Percentiles rank a stretch among this genome's conserved stretches.
Conservation (phyloP, 495 filamentous ascomycete species). For the Recurvomyces mirabilis region DNA sequence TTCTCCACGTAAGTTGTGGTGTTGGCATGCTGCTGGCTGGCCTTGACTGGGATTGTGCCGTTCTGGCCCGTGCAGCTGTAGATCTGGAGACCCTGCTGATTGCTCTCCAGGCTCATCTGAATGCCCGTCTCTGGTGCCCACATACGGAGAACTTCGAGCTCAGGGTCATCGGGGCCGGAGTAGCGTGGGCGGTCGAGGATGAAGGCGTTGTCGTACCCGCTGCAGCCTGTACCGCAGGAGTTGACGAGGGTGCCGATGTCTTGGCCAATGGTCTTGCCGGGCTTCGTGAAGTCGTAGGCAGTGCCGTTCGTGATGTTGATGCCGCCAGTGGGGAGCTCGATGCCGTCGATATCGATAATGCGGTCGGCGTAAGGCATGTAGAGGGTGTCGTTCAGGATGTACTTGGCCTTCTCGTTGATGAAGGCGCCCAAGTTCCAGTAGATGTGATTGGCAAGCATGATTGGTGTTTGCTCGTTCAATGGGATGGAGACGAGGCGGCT, state of each 20-base stretch:
- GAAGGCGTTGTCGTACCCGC: slow-evolving; percentile 64
- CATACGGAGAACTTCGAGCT: slow-evolving; percentile 50
- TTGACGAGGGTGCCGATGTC: slow-evolving; percentile 48
- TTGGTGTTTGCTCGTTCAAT: slow-evolving; percentile 38
- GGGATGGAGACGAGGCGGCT: slow-evolving; percentile 19
- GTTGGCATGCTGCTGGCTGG: slow-evolving; percentile 40
- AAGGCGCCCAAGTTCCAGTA: slow-evolving; percentile 87
- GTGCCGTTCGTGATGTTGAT: slow-evolving; percentile 48
- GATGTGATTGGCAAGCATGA: slow-evolving; percentile 58
- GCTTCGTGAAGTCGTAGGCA: slow-evolving; percentile 58
- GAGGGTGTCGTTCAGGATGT: slow-evolving; percentile 53
- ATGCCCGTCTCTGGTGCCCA: slow-evolving; percentile 55
- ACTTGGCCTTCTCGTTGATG: slow-evolving; percentile 36
- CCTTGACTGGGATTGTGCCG: slow-evolving; percentile 46
- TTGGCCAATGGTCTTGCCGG: slow-evolving; percentile 54
- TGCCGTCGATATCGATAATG: slow-evolving; percentile 56
- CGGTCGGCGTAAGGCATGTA: slow-evolving; percentile 58
- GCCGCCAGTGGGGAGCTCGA: slow-evolving; percentile 62
- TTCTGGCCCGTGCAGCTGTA: slow-evolving; percentile 66
- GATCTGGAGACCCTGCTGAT: slow-evolving; percentile 69
- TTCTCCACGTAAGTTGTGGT: slow-evolving; percentile 36
- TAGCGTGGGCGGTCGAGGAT: slow-evolving; percentile 53
- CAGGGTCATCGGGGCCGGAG: slow-evolving; percentile 41
- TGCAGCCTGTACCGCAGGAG: slow-evolving; percentile 37
- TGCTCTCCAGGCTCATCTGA: slow-evolving; percentile 56